Base-by-base conservation (phyloP, 2,329 filamentous ascomycete genomes). In the Nothopassalora personata region DNA sequence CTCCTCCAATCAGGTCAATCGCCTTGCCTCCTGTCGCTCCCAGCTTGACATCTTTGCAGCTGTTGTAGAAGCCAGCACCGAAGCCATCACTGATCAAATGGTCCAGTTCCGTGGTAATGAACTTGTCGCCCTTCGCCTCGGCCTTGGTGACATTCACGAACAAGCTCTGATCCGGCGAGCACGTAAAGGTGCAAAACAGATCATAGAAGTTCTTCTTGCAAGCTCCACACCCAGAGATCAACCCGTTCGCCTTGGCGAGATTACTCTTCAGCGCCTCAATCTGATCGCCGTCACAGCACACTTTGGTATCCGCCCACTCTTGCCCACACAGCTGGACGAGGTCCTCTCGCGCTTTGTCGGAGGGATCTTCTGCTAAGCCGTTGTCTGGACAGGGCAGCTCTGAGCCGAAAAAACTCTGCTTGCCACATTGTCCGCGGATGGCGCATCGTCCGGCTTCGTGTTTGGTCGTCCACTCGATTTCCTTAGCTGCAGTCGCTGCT, bases 171-270 rank as follows among this genome's bases (percentile, higher is more conserved):
- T 99, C 89, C 5, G 95, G 93, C 4, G 94, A 99, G 78, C 95
- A 99, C 2, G 92, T 97, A 71, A 99, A 97, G 4, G 91, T 95
- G 78, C 94, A 99, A 75, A 99, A 99, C 48, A 95, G 81, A 77
- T 99, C 96, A 80, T 90, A 97, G 80, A 99, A 99, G 79, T 99
- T 99, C 69, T 92, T 88, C 75, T 94, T 96, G 83, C 94, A 99
- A 33, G 95, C 94, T 1, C 94, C 94, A 73, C 94, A 99, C 9
- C 91, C 91, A 28, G 91, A 87, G 72, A 99, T 91, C 71, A 99
- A 88, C 60, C 88, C 86, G 67, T 92, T 91, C 1, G 91, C 93
- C 23, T 90, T 90, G 66, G 90, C 88, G 59, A 99, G 82, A 70
- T 96, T 95, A 61, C 84, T 87, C 68, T 90, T 87, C 62, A 99